These are phyloP conservation scores for Sporothrix mexicana DNA, from an alignment of 2,329 filamentous ascomycete species.

Conservation along the genomic window DNA sequence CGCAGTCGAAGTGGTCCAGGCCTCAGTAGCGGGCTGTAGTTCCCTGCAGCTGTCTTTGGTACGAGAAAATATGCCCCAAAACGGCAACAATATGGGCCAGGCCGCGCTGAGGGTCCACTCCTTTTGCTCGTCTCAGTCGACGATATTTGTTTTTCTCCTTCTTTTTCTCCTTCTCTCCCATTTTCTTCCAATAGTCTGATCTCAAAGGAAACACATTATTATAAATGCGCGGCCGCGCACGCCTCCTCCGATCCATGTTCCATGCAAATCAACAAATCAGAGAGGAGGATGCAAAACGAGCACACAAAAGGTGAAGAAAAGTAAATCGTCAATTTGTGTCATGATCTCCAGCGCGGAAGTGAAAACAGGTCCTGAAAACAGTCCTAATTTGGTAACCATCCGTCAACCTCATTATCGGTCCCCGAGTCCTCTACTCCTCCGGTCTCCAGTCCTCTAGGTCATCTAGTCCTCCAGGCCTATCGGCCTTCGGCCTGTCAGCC, in stretches of 20 bases:
- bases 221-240: not conserved
- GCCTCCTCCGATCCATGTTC: too few relatives aligned
- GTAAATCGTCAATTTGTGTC: not conserved
- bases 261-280: not conserved
- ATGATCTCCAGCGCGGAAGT: not conserved
- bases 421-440: too few relatives aligned
- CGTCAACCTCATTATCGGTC: too few relatives aligned
- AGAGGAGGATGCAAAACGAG: not conserved
- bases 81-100: not conserved
- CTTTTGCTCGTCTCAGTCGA: not conserved
- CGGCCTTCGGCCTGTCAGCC: not conserved
- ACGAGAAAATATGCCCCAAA: conserved; percentile 13
- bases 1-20: not conserved
- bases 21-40: not conserved
- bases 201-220: not conserved
- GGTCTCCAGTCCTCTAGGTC: not conserved
- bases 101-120: not conserved
- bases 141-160: not conserved
- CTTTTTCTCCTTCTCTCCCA: too few relatives aligned
- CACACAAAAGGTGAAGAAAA: too few relatives aligned
- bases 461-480: not conserved
- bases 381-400: too few relatives aligned
- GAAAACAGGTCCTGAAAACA: too few relatives aligned
- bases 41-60: not conserved
- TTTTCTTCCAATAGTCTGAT: not conserved